Percentiles rank a stretch among this genome's conserved stretches.
Conservation (phyloP, 1,284 basidiomycete genomes). For the Melampsora occidentalis region DNA sequence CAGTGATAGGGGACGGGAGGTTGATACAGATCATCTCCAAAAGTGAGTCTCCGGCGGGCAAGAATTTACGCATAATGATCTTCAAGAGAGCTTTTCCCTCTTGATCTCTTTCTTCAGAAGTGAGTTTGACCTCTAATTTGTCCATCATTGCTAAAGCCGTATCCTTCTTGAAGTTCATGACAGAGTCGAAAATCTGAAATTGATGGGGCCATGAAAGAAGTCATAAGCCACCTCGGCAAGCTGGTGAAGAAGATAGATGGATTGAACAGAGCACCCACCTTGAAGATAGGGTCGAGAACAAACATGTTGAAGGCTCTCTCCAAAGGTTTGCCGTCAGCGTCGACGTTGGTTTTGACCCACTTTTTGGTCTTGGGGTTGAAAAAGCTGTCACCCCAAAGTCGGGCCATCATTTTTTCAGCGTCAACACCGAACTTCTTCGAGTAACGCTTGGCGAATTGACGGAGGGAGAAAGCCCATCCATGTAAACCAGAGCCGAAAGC, state of each 20-base stretch:
- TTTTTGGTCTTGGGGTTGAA: constrained; percentile 98
- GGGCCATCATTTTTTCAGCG: constrained; percentile 96
- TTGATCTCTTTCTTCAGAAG: constrained; percentile 84
- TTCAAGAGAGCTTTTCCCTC: constrained; percentile 97
- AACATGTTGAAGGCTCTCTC: constrained; percentile 86
- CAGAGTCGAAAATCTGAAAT: constrained; percentile 78
- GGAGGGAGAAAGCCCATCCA: constrained; percentile 99
- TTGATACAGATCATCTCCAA: constrained; percentile 99
- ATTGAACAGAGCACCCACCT: constrained; percentile 48
- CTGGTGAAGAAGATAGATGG: neutral
- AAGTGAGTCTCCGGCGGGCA: constrained; percentile 96
- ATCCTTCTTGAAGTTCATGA: constrained; percentile 99
- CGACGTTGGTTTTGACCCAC: constrained; percentile 79
- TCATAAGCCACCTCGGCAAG: neutral
- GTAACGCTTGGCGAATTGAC: constrained; percentile 93
- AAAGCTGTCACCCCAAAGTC: constrained; percentile 99
- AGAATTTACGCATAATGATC: constrained; percentile 98
- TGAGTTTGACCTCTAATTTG: constrained; percentile 93
- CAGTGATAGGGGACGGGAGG: constrained; percentile 83
- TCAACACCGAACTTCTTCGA: constrained; percentile 99
- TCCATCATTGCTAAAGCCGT: constrained; percentile 79
- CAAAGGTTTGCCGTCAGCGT: constrained; percentile 79
- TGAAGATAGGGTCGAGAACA: constrained; percentile 99
- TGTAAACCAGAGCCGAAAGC: constrained; percentile 99
- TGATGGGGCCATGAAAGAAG: neutral